A percentile compares a stretch with the other conserved stretches of the same genome.
These are phyloP conservation scores for Exophiala lecanii-corni DNA, from an alignment of 2,329 filamentous ascomycete genomes.

Conservation along the genomic window DNA sequence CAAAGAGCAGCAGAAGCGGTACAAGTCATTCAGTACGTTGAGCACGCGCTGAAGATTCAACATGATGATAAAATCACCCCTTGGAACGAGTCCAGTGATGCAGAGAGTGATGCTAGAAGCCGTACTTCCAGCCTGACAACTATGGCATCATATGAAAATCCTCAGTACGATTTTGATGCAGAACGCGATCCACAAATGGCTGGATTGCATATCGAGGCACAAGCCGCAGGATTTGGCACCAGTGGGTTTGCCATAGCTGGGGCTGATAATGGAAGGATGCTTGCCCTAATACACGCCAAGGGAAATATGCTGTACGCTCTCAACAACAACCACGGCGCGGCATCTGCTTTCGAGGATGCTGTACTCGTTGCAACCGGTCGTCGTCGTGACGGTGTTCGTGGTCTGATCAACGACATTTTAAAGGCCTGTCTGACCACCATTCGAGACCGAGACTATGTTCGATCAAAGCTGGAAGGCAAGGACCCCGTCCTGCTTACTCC, in stretches of 20 bases:
- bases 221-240: constrained; percentile 59
- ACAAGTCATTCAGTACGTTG: constrained; percentile 78
- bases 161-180: constrained; percentile 54
- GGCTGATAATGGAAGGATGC: constrained; percentile 83
- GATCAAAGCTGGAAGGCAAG: constrained; percentile 32
- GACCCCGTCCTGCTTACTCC: constrained; percentile 76
- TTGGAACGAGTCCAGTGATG: constrained; percentile 55
- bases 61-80: constrained; percentile 45
- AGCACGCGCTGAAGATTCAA: constrained; percentile 61
- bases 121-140: constrained; percentile 50
- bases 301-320: constrained; percentile 96
- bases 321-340: constrained; percentile 74
- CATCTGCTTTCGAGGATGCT: constrained; percentile 88
- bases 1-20: constrained; percentile 81
- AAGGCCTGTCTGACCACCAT: constrained; percentile 43
- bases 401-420: constrained; percentile 74
- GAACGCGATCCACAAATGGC: constrained; percentile 24
- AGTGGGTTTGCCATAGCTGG: constrained; percentile 83
- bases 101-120: constrained; percentile 54
- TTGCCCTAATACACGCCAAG: constrained; percentile 93
- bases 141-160: constrained; percentile 51
- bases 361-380: constrained; percentile 81
- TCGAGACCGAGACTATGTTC: constrained; percentile 26
- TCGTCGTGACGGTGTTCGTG: constrained; percentile 64
- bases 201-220: constrained; percentile 7